These are phyloP conservation scores for Hypoxylon sp. DNA, from an alignment of 2,329 filamentous ascomycete species.

Conservation along the genomic window DNA sequence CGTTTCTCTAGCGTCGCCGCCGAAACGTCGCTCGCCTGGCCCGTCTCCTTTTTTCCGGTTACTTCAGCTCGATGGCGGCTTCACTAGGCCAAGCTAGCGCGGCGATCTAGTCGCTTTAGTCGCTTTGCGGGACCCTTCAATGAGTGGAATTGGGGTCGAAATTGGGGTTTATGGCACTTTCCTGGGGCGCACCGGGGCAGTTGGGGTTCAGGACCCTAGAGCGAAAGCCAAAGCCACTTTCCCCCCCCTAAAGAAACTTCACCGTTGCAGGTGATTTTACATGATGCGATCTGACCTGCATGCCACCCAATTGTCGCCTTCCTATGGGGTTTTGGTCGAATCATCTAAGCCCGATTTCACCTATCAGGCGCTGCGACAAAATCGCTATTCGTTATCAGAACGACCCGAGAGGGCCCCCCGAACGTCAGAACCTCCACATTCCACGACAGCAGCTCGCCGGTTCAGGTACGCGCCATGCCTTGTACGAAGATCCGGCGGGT, in stretches of 20 bases:
- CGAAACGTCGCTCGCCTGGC: constrained; percentile 20
- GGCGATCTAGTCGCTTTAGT: constrained; percentile 5
- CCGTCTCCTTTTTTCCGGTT: constrained; percentile 24
- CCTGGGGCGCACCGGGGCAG: not conserved
- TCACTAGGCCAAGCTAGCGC: constrained; percentile 23
- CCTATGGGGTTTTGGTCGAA: constrained; percentile 13
- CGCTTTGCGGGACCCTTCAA: constrained; percentile 22
- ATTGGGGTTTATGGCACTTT: constrained; percentile 6
- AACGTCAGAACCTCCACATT: constrained; percentile 29
- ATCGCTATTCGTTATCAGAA: constrained; percentile 6
- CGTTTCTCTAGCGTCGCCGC: constrained; percentile 29
- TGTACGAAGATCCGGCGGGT: constrained; percentile 32
- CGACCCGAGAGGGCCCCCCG: not conserved
- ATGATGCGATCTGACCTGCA: constrained; percentile 43
- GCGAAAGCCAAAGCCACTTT: constrained; percentile 23
- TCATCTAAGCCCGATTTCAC: constrained; percentile 15
- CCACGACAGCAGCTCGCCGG: constrained; percentile 23
- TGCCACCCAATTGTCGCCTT: constrained; percentile 14
- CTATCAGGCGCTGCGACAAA: constrained; percentile 1
- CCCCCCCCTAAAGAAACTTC: constrained; percentile 15
- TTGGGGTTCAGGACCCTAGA: not conserved
- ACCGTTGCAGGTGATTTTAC: constrained; percentile 22
- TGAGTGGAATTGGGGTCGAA: constrained; percentile 12
- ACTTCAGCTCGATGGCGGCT: constrained; percentile 9
- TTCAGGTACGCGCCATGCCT: constrained; percentile 38